phyloP scores from a whole-genome alignment of 108 stramenopile species.

The Fragilariopsis cylindrus region DNA sequence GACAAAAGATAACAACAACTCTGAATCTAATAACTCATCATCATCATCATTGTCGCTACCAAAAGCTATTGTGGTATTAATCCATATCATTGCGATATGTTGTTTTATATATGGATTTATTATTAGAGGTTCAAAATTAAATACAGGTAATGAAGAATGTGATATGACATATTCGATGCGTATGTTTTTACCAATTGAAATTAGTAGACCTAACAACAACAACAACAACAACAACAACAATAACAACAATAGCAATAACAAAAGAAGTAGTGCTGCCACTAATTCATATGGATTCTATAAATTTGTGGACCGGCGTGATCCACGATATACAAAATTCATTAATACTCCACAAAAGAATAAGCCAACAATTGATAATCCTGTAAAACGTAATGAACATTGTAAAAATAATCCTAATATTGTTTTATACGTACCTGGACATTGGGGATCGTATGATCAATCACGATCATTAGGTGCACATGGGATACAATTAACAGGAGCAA shows the following conservation, averaged over 20 bases:
- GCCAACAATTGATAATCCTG: conserved; percentile 8
- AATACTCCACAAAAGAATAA: conserved; percentile 6
- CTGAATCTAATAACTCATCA: not conserved
- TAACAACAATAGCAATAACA: conserved; percentile 4
- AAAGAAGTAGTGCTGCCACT: conserved; percentile 4
- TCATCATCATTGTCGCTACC: not conserved
- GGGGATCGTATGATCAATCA: conserved; percentile 71
- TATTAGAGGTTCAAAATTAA: conserved; percentile 31
- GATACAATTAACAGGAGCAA: conserved; percentile 53
- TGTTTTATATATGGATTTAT: conserved; percentile 29
- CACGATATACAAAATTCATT: conserved; percentile 31
- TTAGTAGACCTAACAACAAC: not conserved
- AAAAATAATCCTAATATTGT: conserved; percentile 36
- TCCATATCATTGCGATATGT: conserved; percentile 18
- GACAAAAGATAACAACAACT: not conserved
- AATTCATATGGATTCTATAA: conserved; percentile 61
- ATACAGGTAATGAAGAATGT: conserved; percentile 63
- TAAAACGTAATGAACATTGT: no score
- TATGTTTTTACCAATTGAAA: conserved; percentile 25
- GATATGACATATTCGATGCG: conserved; percentile 68
- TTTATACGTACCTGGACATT: conserved; percentile 81
- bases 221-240: conserved; percentile 9
- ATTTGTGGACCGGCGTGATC: conserved; percentile 78
- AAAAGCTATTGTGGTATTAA: not conserved
- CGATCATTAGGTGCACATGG: conserved; percentile 84